phyloP scores from a whole-genome alignment of 2,329 filamentous ascomycete genomes.

The Xylaria multiplex region DNA sequence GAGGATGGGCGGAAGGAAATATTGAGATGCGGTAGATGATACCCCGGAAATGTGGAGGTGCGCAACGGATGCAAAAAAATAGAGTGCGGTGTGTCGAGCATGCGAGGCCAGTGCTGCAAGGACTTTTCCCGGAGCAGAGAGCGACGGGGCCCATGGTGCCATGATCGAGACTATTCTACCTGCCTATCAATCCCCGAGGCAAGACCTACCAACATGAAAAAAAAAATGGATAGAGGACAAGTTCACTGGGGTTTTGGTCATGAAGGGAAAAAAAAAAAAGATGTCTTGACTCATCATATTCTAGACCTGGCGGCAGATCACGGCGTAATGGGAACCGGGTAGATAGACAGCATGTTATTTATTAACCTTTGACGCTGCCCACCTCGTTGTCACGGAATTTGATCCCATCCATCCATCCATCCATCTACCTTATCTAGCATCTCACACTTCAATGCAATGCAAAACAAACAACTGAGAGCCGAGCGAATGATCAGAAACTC shows the following conservation, averaged over 20 bases:
- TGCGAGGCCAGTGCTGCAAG: neutral
- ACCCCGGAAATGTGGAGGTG: conserved; percentile 13
- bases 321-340: conserved; percentile 8
- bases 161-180: neutral
- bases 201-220: neutral
- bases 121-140: neutral
- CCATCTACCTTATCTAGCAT: neutral
- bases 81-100: neutral
- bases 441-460: conserved; percentile 12
- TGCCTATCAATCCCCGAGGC: neutral
- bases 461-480: conserved; percentile 4
- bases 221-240: conserved; percentile 2
- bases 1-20: neutral
- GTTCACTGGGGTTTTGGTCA: conserved; percentile 10
- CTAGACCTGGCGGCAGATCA: conserved; percentile 4
- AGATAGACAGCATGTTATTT: conserved; percentile 17
- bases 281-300: conserved; percentile 12
- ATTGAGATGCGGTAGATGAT: conserved; percentile 19
- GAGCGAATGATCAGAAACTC: neutral
- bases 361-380: neutral
- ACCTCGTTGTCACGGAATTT: conserved; percentile 21
- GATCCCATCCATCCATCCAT: neutral
- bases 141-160: neutral
- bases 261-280: conserved; percentile 6
- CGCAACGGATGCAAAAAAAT: conserved; percentile 5